Percentiles rank a stretch among this genome's conserved stretches.
These are phyloP conservation scores for Nitzschia inconspicua DNA, from an alignment of 108 stramenopile genomes.

Conservation along the genomic window DNA sequence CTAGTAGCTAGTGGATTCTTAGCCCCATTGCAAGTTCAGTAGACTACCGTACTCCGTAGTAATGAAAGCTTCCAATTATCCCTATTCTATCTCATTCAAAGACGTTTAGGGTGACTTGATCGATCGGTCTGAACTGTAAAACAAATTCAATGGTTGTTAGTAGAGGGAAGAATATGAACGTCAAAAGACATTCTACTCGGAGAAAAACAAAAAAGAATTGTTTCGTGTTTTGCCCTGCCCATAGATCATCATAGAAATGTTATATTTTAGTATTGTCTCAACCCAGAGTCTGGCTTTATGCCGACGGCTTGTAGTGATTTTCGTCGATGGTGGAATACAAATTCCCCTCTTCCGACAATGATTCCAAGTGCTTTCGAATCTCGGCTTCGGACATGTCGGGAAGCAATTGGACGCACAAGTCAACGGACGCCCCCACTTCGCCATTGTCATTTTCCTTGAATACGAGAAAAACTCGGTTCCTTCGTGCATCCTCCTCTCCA, in stretches of 20 bases:
- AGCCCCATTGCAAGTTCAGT: too few species aligned
- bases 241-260: background rate
- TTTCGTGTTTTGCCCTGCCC: too few species aligned
- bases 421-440: slow-evolving; percentile 41
- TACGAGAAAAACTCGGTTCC: slow-evolving; percentile 6
- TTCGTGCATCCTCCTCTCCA: background rate
- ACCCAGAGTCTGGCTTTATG: background rate
- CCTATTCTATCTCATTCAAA: too few species aligned
- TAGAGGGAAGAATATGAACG: too few species aligned
- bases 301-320: slow-evolving; percentile 50
- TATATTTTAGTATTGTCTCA: background rate
- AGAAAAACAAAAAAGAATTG: too few species aligned
- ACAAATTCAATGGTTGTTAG: too few species aligned
- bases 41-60: too few species aligned
- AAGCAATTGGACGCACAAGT: slow-evolving; percentile 21
- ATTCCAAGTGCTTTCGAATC: slow-evolving; percentile 43
- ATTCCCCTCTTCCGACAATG: slow-evolving; percentile 65
- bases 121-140: too few species aligned
- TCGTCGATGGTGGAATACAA: slow-evolving; percentile 84
- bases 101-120: too few species aligned
- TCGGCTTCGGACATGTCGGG: slow-evolving; percentile 34
- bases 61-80: too few species aligned
- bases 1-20: too few species aligned
- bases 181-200: too few species aligned
- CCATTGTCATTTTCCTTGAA: slow-evolving; percentile 18